Percentiles rank a stretch among this genome's conserved stretches.
These are phyloP conservation scores for Paramecium biaurelia DNA, from an alignment of 73 alveolate species.

Conservation along the genomic window DNA sequence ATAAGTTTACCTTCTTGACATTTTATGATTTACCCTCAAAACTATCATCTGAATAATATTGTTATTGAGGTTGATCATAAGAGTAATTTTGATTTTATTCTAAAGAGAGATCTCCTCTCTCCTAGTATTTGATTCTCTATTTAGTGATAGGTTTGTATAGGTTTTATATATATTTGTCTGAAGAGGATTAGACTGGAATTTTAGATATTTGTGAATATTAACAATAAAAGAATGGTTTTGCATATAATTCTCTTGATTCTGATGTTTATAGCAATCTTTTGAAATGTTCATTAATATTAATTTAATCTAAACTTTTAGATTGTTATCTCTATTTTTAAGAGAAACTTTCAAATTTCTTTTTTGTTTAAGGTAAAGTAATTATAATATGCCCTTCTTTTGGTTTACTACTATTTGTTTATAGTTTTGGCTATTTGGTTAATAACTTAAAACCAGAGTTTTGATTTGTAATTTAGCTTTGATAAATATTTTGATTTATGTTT, in stretches of 20 bases:
- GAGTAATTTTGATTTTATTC: background rate
- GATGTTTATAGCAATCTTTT: background rate
- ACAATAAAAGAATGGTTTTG: background rate
- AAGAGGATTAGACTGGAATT: background rate
- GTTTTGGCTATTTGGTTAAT: background rate
- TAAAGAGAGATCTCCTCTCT: background rate
- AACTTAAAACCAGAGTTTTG: background rate
- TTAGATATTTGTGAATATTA: background rate
- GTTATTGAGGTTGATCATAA: background rate
- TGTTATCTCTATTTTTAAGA: background rate
- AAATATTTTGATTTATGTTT: background rate
- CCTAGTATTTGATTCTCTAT: background rate
- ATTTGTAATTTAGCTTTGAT: background rate
- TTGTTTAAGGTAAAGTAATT: background rate
- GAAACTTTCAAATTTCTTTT: background rate
- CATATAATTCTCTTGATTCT: background rate
- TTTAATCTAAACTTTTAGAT: background rate
- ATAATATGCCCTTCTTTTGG: background rate
- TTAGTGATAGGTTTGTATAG: background rate
- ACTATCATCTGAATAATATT: background rate
- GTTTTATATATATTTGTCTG: background rate
- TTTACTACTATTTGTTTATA: background rate
- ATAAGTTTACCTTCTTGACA: background rate
- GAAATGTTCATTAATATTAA: background rate
- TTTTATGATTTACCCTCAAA: background rate